Conservation (phyloP, 2,329 filamentous ascomycete genomes). For the Sclerotinia spermophila region DNA sequence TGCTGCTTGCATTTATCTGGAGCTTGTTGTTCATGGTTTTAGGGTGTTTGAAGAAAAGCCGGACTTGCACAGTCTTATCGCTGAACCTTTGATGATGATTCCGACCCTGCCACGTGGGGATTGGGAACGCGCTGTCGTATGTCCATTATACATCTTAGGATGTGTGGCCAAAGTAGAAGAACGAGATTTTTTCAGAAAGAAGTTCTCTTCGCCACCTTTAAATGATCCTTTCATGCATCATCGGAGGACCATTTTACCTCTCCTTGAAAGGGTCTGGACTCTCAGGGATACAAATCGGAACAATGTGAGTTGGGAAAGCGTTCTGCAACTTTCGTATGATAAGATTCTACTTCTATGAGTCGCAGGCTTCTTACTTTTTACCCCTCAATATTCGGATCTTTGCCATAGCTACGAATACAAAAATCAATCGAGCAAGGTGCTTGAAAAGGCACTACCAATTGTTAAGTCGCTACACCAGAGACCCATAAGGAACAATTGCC, state of each 20-base stretch:
- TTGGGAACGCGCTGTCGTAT: slow-evolving; percentile 27
- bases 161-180: slow-evolving; percentile 28
- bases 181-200: slow-evolving; percentile 29
- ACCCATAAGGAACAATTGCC: no score
- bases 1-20: slow-evolving; percentile 31
- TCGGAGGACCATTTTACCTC: slow-evolving; percentile 30
- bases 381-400: not conserved
- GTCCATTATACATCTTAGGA: slow-evolving; percentile 32
- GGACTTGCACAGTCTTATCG: slow-evolving; percentile 21
- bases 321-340: not conserved
- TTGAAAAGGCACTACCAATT: not conserved
- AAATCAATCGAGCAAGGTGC: not conserved
- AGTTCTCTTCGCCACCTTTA: slow-evolving; percentile 30
- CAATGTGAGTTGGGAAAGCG: slow-evolving; percentile 11
- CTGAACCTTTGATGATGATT: slow-evolving; percentile 28
- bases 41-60: slow-evolving; percentile 16
- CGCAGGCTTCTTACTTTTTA: not conserved
- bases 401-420: no score
- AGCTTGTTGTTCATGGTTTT: slow-evolving; percentile 30
- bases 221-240: slow-evolving; percentile 31
- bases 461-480: no score
- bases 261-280: slow-evolving; percentile 32
- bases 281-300: slow-evolving; percentile 17
- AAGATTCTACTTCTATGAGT: slow-evolving; percentile 12
- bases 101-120: slow-evolving; percentile 21